A percentile compares a stretch with the other conserved stretches of the same genome.
Conservation (phyloP, 345 rosid species). For the Boechera stricta region DNA sequence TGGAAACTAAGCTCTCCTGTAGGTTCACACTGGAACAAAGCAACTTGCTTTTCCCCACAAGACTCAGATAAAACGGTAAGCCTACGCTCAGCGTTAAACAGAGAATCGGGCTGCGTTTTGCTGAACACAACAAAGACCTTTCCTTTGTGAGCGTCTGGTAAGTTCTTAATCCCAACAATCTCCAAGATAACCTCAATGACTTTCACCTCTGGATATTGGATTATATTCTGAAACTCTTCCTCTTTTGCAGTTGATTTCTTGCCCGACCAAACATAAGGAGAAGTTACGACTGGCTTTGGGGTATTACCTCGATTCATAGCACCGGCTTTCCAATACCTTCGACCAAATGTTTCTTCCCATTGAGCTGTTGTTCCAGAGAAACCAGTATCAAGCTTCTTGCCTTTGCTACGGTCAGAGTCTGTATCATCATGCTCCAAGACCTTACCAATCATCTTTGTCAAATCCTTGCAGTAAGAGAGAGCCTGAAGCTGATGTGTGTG, state of each 20-base stretch:
- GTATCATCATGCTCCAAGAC: slow-evolving; percentile 91
- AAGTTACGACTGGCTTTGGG: slow-evolving; percentile 65
- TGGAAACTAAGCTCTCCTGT: slow-evolving; percentile 79
- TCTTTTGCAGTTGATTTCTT: slow-evolving; percentile 50
- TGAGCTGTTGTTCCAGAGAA: slow-evolving; percentile 85
- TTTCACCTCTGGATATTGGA: slow-evolving; percentile 63
- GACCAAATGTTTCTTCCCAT: slow-evolving; percentile 87
- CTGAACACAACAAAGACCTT: slow-evolving; percentile 62
- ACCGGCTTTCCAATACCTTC: slow-evolving; percentile 91
- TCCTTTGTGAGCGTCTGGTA: slow-evolving; percentile 71
- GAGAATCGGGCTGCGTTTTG: slow-evolving; percentile 71
- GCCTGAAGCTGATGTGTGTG: slow-evolving; percentile 97
- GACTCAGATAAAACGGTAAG: slow-evolving; percentile 65
- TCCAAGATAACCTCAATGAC: slow-evolving; percentile 62
- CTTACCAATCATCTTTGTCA: slow-evolving; percentile 64
- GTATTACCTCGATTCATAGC: slow-evolving; percentile 82
- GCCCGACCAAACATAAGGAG: slow-evolving; percentile 49
- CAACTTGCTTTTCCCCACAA: slow-evolving; percentile 62
- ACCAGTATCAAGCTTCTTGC: slow-evolving; percentile 86
- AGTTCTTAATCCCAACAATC: slow-evolving; percentile 74
- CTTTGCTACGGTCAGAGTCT: slow-evolving; percentile 88
- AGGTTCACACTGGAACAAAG: slow-evolving; percentile 79
- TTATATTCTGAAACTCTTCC: slow-evolving; percentile 46
- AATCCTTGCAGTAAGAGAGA: slow-evolving; percentile 69
- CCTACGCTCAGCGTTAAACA: slow-evolving; percentile 64